These are phyloP conservation scores for Schizopora paradoxa DNA, from an alignment of 1,284 basidiomycete species.

Conservation along the genomic window DNA sequence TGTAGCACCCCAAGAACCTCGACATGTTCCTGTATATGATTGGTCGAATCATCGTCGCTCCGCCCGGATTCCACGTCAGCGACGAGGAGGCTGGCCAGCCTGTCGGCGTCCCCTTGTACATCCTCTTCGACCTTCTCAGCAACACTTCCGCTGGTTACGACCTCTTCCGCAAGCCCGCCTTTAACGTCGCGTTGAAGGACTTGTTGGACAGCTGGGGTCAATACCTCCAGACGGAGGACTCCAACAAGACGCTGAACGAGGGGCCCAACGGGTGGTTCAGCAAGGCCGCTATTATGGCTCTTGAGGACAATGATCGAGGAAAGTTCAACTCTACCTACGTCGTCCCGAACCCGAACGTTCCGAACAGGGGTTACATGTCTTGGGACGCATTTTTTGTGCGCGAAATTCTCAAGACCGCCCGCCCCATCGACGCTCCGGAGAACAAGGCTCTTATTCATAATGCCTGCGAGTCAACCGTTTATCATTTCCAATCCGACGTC, in stretches of 20 bases:
- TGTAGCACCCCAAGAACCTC: no score
- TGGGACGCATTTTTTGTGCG: slow-evolving; percentile 58
- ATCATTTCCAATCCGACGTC: slow-evolving; percentile 32
- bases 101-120: slow-evolving; percentile 21
- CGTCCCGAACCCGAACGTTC: slow-evolving; percentile 33
- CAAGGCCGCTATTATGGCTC: slow-evolving; percentile 24
- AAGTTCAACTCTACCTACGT: slow-evolving; percentile 35
- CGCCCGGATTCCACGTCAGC: slow-evolving; percentile 18
- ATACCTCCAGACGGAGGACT: no score
- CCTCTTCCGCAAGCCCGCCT: slow-evolving; percentile 19
- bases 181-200: slow-evolving; percentile 23
- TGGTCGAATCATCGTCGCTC: slow-evolving; percentile 14
- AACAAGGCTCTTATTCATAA: no score
- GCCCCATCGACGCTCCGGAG: no score
- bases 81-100: slow-evolving; percentile 19
- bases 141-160: slow-evolving; percentile 24
- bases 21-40: slow-evolving; percentile 14
- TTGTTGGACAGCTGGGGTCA: slow-evolving; percentile 16
- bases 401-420: no score
- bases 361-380: slow-evolving; percentile 39
- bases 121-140: slow-evolving; percentile 23
- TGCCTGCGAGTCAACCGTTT: slow-evolving; percentile 42
- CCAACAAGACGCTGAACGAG: slow-evolving; percentile 41
- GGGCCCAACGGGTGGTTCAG: slow-evolving; percentile 49
- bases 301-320: slow-evolving; percentile 21